These are phyloP conservation scores for Teratosphaeria viscida DNA, from an alignment of 2,329 filamentous ascomycete genomes.

Conservation along the genomic window DNA sequence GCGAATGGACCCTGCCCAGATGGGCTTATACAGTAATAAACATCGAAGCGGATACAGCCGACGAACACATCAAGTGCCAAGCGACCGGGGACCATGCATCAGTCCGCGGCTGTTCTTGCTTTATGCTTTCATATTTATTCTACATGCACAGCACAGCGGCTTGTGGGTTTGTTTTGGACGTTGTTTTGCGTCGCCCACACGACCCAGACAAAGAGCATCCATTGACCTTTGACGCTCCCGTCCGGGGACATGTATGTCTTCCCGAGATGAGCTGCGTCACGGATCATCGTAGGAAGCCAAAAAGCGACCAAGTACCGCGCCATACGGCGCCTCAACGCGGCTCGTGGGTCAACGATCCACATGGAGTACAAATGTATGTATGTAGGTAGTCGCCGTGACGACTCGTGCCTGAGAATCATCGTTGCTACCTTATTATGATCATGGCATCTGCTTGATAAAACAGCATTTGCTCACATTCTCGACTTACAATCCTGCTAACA, in stretches of 20 bases:
- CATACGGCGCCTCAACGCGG: not conserved
- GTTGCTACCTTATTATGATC: not conserved
- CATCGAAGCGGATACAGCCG: not conserved
- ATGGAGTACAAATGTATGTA: too few relatives aligned
- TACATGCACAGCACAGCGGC: not conserved
- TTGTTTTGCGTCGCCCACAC: not conserved
- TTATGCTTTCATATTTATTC: not conserved
- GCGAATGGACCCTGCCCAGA: not conserved
- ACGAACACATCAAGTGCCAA: not conserved
- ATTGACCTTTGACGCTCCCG: too few relatives aligned
- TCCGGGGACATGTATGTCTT: not conserved
- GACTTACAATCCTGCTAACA: not conserved
- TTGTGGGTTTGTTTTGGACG: not conserved
- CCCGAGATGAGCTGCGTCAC: not conserved
- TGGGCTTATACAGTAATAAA: not conserved
- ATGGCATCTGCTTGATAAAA: not conserved
- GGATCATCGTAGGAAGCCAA: not conserved
- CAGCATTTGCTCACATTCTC: not conserved
- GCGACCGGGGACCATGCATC: not conserved
- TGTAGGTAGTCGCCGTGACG: not conserved
- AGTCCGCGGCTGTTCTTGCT: not conserved
- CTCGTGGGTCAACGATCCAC: not conserved
- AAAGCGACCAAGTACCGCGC: not conserved
- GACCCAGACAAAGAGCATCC: not conserved
- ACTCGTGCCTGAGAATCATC: not conserved